phyloP scores from a whole-genome alignment of 1,284 basidiomycete species.

The Apiotrichum gracile region DNA sequence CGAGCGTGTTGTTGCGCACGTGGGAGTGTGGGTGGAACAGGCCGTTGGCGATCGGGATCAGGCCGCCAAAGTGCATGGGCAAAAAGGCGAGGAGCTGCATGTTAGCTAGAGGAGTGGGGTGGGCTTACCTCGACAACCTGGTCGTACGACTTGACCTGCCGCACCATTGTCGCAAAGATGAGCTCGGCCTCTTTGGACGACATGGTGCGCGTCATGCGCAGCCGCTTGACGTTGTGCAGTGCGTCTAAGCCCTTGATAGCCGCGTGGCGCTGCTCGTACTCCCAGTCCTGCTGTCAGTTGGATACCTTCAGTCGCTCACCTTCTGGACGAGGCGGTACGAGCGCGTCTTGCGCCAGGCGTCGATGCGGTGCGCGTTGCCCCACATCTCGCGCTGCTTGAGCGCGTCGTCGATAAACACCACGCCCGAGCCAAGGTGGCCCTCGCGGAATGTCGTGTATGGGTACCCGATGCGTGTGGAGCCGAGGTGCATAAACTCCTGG shows the following conservation, averaged over 20 bases:
- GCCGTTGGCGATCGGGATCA: slow-evolving; percentile 78
- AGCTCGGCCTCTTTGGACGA: slow-evolving; percentile 61
- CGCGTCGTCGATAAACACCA: slow-evolving; percentile 62
- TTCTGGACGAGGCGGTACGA: slow-evolving; percentile 59
- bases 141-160: slow-evolving; percentile 68
- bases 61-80: slow-evolving; percentile 72
- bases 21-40: slow-evolving; percentile 76
- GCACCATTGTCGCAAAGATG: slow-evolving; percentile 68
- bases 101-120: background rate
- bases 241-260: slow-evolving; percentile 64
- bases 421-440: slow-evolving; percentile 60
- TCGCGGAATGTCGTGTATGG: slow-evolving; percentile 40
- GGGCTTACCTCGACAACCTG: slow-evolving; percentile 76
- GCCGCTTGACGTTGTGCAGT: slow-evolving; percentile 62
- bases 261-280: slow-evolving; percentile 48
- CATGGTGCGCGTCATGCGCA: slow-evolving; percentile 60
- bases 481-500: slow-evolving; percentile 68
- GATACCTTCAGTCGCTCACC: slow-evolving; percentile 46
- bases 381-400: slow-evolving; percentile 58
- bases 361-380: slow-evolving; percentile 65
- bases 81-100: slow-evolving; percentile 69
- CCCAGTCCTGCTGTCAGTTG: slow-evolving; percentile 54
- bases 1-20: slow-evolving; percentile 71
- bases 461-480: slow-evolving; percentile 61
- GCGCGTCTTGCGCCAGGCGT: slow-evolving; percentile 68